Evolutionary conservation across 805 yeast genomes (phyloP).

Genomic region (Teunomyces tritomae): DNA sequence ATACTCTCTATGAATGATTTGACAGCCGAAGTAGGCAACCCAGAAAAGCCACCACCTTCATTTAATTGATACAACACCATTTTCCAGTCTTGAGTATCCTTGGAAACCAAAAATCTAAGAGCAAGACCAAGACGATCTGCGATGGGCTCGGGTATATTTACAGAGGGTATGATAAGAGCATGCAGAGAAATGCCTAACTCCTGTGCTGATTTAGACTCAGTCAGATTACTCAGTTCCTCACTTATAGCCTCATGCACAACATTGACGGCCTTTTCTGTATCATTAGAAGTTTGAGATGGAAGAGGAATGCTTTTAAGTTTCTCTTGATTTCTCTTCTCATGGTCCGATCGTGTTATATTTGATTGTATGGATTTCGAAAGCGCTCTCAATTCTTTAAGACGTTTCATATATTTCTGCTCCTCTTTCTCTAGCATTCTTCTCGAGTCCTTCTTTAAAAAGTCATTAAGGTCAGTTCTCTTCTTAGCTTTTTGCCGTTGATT

Average conservation of each 20-base stretch:
- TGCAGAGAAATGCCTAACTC: conserved; percentile 10
- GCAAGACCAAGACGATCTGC: conserved; percentile 38
- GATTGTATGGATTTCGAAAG: conserved; percentile 18
- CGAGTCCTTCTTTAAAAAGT: conserved; percentile 18
- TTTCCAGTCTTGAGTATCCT: conserved; percentile 45
- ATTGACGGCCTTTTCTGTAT: conserved; percentile 6
- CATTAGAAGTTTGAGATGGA: conserved; percentile 15
- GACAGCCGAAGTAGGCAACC: conserved; percentile 30
- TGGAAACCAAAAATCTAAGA: conserved; percentile 36
- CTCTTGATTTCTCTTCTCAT: conserved; percentile 14
- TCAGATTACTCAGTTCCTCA: background rate
- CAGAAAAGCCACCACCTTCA: conserved; percentile 34
- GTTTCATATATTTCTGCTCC: conserved; percentile 20
- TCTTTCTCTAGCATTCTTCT: conserved; percentile 16
- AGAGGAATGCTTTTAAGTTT: conserved; percentile 13
- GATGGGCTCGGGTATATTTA: conserved; percentile 36
- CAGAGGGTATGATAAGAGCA: conserved; percentile 15
- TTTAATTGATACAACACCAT: conserved; percentile 41
- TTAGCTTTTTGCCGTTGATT: background rate
- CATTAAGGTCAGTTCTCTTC: conserved; percentile 2
- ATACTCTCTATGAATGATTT: conserved; percentile 36
- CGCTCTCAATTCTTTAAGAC: conserved; percentile 25
- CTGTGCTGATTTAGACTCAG: background rate
- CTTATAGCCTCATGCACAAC: conserved; percentile 11
- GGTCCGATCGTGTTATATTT: conserved; percentile 4